Conservation (phyloP, 805 yeast species). For the Schwanniomyces yamadae region DNA sequence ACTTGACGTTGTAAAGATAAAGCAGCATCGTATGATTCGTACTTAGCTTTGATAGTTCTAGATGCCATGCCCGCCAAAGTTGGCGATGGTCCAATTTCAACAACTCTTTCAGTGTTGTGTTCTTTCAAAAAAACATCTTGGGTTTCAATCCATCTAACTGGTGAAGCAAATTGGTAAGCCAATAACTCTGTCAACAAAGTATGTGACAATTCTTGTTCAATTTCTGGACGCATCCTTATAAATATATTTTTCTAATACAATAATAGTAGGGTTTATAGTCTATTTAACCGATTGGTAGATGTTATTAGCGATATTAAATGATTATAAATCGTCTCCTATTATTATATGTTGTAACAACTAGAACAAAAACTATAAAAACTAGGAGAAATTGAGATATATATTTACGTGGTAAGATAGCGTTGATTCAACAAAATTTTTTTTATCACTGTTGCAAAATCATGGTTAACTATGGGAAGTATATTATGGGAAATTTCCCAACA, state of each 20-base stretch:
- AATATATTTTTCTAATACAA: too few species aligned
- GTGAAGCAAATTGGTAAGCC: slow-evolving; percentile 98
- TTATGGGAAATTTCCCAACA: not conserved
- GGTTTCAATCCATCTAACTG: slow-evolving; percentile 99
- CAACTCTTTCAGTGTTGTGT: slow-evolving; percentile 93
- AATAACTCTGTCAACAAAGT: slow-evolving; percentile 89
- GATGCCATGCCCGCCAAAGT: slow-evolving; percentile 98
- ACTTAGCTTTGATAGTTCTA: slow-evolving; percentile 91
- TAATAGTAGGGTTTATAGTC: too few species aligned
- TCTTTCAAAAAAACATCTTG: slow-evolving; percentile 96
- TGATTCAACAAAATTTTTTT: not conserved
- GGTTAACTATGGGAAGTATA: not conserved
- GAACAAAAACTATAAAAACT: too few species aligned
- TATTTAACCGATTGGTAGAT: too few species aligned
- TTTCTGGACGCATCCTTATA: slow-evolving; percentile 84
- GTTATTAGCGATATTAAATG: too few species aligned
- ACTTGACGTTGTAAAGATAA: slow-evolving; percentile 91
- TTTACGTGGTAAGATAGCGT: too few species aligned
- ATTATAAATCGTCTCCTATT: too few species aligned
- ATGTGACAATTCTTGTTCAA: slow-evolving; percentile 96
- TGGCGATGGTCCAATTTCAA: slow-evolving; percentile 98
- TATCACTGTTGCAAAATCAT: not conserved
- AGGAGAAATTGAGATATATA: too few species aligned
- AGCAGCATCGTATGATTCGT: slow-evolving; percentile 98
- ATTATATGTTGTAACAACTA: too few species aligned